Percentiles rank a stretch among this genome's conserved stretches.
Conservation (phyloP, 352 stramenopile genomes). For the Saprolegnia parasitica region DNA sequence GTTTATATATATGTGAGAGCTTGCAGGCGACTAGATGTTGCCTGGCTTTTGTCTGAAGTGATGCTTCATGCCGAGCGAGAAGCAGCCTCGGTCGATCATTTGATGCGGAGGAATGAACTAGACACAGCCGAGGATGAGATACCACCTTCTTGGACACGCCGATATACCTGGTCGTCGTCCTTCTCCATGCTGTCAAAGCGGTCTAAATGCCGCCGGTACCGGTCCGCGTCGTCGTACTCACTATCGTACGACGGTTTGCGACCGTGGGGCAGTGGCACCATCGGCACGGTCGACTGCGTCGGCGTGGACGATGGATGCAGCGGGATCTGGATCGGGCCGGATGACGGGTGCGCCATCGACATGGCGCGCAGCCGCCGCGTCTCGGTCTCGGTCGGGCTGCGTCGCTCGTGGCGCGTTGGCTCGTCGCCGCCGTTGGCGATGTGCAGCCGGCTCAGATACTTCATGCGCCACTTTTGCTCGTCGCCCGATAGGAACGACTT, state of each 20-base stretch:
- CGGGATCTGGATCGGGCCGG: constrained; percentile 19
- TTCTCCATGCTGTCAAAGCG: background rate
- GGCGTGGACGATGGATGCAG: background rate
- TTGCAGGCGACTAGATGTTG: constrained; percentile 8
- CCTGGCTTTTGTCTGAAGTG: constrained; percentile 23
- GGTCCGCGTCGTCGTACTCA: constrained; percentile 1
- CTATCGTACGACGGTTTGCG: background rate
- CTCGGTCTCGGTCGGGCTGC: background rate
- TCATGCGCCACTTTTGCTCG: constrained; percentile 27
- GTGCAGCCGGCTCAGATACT: constrained; percentile 25
- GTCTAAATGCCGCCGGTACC: constrained; percentile 12
- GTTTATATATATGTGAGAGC: constrained; percentile 1
- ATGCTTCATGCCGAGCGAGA: constrained; percentile 30
- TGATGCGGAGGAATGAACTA: constrained; percentile 27
- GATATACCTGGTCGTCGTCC: constrained; percentile 11
- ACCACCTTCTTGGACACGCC: background rate
- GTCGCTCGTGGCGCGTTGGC: background rate
- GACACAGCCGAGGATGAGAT: background rate
- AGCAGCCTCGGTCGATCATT: constrained; percentile 29
- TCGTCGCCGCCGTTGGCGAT: background rate
- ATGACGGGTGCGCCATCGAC: constrained; percentile 8
- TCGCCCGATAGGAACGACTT: constrained; percentile 7
- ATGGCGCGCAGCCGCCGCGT: background rate
- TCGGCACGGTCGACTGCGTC: background rate
- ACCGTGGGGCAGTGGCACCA: background rate